phyloP scores from a whole-genome alignment of 164 flowering plant species.

The Echeveria elegans region DNA sequence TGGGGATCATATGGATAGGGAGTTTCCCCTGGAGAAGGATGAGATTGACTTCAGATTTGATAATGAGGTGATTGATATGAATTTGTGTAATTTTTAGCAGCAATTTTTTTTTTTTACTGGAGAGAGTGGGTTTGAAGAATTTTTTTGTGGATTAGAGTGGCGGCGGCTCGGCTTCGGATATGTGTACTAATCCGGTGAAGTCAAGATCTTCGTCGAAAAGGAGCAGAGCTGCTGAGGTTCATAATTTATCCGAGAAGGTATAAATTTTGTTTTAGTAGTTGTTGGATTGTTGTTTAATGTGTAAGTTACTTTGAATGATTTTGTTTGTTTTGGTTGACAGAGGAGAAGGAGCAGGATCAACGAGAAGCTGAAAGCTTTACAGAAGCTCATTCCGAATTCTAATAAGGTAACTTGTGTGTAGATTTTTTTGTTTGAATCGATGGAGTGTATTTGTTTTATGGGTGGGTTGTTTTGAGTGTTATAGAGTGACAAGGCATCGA shows the following conservation, averaged over 20 bases:
- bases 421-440: not conserved
- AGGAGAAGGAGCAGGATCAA: constrained; percentile 85
- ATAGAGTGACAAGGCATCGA: constrained; percentile 82
- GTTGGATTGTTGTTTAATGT: not conserved
- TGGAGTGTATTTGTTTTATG: not conserved
- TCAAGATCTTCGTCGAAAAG: constrained; percentile 53
- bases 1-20: constrained; percentile 20
- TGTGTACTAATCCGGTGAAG: constrained; percentile 21
- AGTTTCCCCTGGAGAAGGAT: not conserved
- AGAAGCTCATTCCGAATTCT: constrained; percentile 74
- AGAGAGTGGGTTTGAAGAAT: not conserved
- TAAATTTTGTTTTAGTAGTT: not conserved
- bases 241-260: constrained; percentile 85
- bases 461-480: constrained; percentile 4
- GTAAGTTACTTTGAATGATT: not conserved
- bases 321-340: constrained; percentile 26
- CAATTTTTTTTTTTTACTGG: not conserved
- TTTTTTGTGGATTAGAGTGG: constrained; percentile 25
- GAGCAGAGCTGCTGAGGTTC: constrained; percentile 84
- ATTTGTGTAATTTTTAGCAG: not conserved
- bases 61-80: constrained; percentile 32
- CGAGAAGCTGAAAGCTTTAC: constrained; percentile 89
- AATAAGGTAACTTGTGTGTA: constrained; percentile 41
- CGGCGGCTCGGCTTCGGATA: constrained; percentile 30
- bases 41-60: constrained; percentile 23